A percentile compares a stretch with the other conserved stretches of the same genome.
These are phyloP conservation scores for Hemileccinum rubropunctum DNA, from an alignment of 768 basidiomycete species.

Conservation along the genomic window DNA sequence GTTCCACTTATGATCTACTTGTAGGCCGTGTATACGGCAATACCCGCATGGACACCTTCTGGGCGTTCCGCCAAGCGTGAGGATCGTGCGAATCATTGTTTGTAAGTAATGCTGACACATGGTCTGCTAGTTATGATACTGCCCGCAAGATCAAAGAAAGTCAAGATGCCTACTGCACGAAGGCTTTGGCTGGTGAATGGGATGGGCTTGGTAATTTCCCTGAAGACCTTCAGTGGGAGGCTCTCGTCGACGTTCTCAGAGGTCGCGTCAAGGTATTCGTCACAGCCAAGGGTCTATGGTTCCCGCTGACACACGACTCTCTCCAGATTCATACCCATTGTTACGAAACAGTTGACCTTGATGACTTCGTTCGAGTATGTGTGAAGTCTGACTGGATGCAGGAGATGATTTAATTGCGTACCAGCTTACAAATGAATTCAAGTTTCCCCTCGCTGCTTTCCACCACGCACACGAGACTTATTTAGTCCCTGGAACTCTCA, in stretches of 20 bases:
- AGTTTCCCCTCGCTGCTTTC: slow-evolving; percentile 78
- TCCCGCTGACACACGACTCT: slow-evolving; percentile 1
- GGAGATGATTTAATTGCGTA: slow-evolving; percentile 1
- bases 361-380: slow-evolving; percentile 63
- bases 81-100: slow-evolving; percentile 4
- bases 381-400: background rate
- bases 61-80: slow-evolving; percentile 53
- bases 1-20: background rate
- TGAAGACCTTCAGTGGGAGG: slow-evolving; percentile 69
- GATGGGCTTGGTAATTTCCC: slow-evolving; percentile 54
- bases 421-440: slow-evolving; percentile 88
- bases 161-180: slow-evolving; percentile 55
- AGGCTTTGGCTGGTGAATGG: slow-evolving; percentile 41
- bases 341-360: slow-evolving; percentile 63
- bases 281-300: background rate
- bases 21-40: slow-evolving; percentile 29
- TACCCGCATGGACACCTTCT: slow-evolving; percentile 46
- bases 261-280: slow-evolving; percentile 71
- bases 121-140: slow-evolving; percentile 41
- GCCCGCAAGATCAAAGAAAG: slow-evolving; percentile 51
- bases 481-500: slow-evolving; percentile 80
- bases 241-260: slow-evolving; percentile 77
- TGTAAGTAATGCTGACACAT: slow-evolving; percentile 5
- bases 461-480: slow-evolving; percentile 91
- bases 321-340: slow-evolving; percentile 39